A percentile compares a stretch with the other conserved stretches of the same genome.
Evolutionary conservation across 768 basidiomycete genomes (phyloP).

Genomic region (Pleurotus platypus): DNA sequence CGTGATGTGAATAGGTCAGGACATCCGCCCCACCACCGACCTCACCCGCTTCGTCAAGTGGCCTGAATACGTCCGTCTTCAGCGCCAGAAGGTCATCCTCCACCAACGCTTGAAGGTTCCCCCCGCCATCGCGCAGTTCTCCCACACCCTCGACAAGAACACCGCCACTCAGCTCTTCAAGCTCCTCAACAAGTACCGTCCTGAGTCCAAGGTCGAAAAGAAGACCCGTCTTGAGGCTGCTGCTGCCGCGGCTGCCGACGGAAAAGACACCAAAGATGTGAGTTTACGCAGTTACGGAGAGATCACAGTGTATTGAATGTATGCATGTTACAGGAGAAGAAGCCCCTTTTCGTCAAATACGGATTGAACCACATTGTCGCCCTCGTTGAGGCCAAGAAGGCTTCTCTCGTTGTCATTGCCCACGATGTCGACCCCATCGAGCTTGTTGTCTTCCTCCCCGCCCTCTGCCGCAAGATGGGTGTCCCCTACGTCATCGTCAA

Average conservation of each 20-base stretch:
- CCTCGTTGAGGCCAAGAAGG: constrained; percentile 97
- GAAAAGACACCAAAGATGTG: constrained; percentile 62
- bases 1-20: constrained; percentile 63
- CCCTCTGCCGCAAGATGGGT: constrained; percentile 99
- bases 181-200: constrained; percentile 95
- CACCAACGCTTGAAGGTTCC: constrained; percentile 98
- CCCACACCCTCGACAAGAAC: constrained; percentile 98
- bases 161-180: constrained; percentile 98
- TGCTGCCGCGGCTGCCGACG: constrained; percentile 76
- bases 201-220: constrained; percentile 96
- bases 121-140: constrained; percentile 96
- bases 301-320: not conserved
- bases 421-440: constrained; percentile 99
- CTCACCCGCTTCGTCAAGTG: constrained; percentile 98
- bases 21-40: constrained; percentile 86
- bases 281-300: constrained; percentile 18
- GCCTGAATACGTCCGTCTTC: constrained; percentile 98
- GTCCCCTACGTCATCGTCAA: constrained; percentile 98
- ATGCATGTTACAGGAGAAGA: constrained; percentile 66
- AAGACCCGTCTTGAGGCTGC: constrained; percentile 83
- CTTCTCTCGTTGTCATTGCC: constrained; percentile 90
- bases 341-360: constrained; percentile 93
- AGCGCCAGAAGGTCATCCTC: constrained; percentile 97
- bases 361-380: constrained; percentile 97
- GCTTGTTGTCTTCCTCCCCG: constrained; percentile 97